phyloP scores from a whole-genome alignment of 805 yeast genomes.

The Candida khao-thaluensis region DNA sequence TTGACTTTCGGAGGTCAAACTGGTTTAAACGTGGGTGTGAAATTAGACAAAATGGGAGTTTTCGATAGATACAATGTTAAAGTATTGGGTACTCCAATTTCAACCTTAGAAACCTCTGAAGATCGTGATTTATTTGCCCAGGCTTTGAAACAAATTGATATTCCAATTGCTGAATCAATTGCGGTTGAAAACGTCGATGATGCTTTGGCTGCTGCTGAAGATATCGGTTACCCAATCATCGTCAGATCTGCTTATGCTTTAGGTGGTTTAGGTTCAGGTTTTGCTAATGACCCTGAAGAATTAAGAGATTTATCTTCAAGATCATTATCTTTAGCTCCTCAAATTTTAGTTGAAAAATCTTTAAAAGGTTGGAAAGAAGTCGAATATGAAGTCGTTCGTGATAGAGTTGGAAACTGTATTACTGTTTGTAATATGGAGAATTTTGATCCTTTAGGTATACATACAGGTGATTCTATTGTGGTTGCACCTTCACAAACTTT shows the following conservation, averaged over 20 bases:
- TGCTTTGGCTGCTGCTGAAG: conserved; percentile 79
- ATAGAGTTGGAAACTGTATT: conserved; percentile 94
- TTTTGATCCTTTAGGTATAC: conserved; percentile 97
- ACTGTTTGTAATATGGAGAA: conserved; percentile 99
- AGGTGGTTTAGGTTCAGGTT: conserved; percentile 98
- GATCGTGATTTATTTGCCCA: conserved; percentile 95
- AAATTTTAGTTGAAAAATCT: conserved; percentile 90
- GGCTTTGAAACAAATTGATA: conserved; percentile 92
- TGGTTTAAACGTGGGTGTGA: conserved; percentile 93
- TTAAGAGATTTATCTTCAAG: conserved; percentile 85
- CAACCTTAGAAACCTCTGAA: conserved; percentile 94
- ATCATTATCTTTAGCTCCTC: conserved; percentile 88
- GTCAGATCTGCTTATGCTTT: conserved; percentile 96
- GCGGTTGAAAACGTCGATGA: conserved; percentile 81
- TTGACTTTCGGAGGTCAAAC: conserved; percentile 99
- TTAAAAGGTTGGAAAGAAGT: conserved; percentile 99
- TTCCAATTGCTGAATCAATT: conserved; percentile 93
- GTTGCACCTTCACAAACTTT: conserved; percentile 98
- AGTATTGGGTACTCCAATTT: conserved; percentile 95
- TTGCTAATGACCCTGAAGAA: conserved; percentile 85
- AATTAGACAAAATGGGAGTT: conserved; percentile 90
- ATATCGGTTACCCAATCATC: conserved; percentile 91
- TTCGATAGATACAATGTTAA: conserved; percentile 88
- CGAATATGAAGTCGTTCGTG: conserved; percentile 98
- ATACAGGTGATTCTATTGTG: conserved; percentile 98